phyloP scores from a whole-genome alignment of 2,329 filamentous ascomycete species.

The Corinectria fuckeliana region DNA sequence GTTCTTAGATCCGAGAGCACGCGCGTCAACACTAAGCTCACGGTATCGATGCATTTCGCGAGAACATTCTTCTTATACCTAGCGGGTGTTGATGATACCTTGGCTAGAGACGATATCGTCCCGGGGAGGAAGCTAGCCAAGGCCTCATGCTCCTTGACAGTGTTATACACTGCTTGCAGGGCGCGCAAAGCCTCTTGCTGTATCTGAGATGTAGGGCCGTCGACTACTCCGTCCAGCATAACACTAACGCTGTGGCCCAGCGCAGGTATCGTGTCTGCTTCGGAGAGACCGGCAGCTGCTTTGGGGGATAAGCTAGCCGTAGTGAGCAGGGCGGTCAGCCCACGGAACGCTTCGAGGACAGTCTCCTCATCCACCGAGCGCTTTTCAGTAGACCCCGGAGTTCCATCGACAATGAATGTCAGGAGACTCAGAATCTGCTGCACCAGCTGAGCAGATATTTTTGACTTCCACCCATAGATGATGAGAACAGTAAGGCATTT shows the following conservation, averaged over 20 bases:
- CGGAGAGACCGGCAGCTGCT: constrained; percentile 57
- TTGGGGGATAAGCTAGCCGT: constrained; percentile 60
- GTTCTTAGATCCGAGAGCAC: constrained; percentile 66
- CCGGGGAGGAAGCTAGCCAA: constrained; percentile 88
- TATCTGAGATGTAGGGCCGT: constrained; percentile 69
- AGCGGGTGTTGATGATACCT: constrained; percentile 72
- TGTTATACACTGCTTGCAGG: constrained; percentile 65
- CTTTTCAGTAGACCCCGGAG: constrained; percentile 59
- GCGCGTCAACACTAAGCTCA: constrained; percentile 61
- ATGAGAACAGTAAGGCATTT: constrained; percentile 78
- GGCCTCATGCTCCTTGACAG: constrained; percentile 74
- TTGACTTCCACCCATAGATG: constrained; percentile 76
- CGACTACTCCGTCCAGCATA: constrained; percentile 74
- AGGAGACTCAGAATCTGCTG: constrained; percentile 87
- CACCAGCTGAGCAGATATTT: constrained; percentile 73
- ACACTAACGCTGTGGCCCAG: constrained; percentile 84
- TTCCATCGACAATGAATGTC: constrained; percentile 79
- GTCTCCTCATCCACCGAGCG: constrained; percentile 73
- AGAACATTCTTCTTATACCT: constrained; percentile 66
- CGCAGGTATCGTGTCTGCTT: constrained; percentile 71
- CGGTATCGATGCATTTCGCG: constrained; percentile 62
- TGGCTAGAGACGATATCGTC: constrained; percentile 81
- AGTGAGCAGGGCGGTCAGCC: constrained; percentile 70
- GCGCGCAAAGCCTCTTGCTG: constrained; percentile 74
- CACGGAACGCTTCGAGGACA: constrained; percentile 71